phyloP scores from a whole-genome alignment of 2,329 filamentous ascomycete genomes.

The Saccharata proteae region DNA sequence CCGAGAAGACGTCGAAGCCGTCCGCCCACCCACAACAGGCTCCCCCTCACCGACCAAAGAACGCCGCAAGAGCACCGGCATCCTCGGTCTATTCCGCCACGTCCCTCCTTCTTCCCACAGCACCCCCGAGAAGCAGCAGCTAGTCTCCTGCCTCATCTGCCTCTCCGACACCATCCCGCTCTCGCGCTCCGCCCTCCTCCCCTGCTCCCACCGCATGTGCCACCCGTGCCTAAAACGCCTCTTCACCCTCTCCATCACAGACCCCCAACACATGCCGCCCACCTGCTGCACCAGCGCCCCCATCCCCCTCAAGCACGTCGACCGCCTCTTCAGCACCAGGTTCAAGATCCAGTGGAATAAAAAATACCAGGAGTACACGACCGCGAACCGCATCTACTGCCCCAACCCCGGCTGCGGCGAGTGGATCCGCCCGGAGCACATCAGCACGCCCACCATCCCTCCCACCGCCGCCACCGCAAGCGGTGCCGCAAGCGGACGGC shows the following conservation, averaged over 20 bases:
- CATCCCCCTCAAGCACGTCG: constrained; percentile 66
- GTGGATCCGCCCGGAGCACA: constrained; percentile 64
- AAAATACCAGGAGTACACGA: constrained; percentile 66
- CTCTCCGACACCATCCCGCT: constrained; percentile 1
- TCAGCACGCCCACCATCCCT: constrained; percentile 46
- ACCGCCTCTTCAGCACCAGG: constrained; percentile 56
- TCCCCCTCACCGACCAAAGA: constrained; percentile 8
- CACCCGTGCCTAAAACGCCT: constrained; percentile 59
- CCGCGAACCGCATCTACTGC: constrained; percentile 66
- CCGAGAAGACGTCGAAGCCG: constrained; percentile 10
- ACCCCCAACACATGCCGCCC: constrained; percentile 75
- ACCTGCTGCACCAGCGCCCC: constrained; percentile 62
- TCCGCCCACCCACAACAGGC: constrained; percentile 13
- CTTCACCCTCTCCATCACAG: constrained; percentile 64
- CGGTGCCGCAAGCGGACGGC: constrained; percentile 37
- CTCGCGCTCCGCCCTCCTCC: constrained; percentile 45
- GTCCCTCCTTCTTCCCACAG: constrained; percentile 15
- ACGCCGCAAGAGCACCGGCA: constrained; percentile 21
- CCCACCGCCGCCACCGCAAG: too few relatives aligned
- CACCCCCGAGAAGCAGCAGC: constrained; percentile 16
- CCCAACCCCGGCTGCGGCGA: constrained; percentile 60
- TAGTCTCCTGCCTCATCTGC: constrained; percentile 12
- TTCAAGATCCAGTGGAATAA: constrained; percentile 75
- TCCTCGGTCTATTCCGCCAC: constrained; percentile 20
- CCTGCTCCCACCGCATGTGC: constrained; percentile 75